Evolutionary conservation across 257 asterid genomes (phyloP).

Genomic region (Rhazya stricta): DNA sequence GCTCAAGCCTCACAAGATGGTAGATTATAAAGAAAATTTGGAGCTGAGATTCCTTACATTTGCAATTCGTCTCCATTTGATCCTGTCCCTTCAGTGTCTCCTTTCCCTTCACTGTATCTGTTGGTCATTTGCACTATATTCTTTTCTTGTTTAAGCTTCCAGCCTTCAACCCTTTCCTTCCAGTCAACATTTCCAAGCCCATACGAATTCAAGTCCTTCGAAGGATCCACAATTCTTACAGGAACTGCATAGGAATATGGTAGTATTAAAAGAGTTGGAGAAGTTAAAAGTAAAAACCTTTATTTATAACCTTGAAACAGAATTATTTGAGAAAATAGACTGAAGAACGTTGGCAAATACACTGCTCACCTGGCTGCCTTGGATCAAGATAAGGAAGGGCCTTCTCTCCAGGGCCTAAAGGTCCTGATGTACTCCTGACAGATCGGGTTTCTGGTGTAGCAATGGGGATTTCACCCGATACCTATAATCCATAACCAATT

Average conservation of each 20-base stretch:
- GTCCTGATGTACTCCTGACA: constrained; percentile 90
- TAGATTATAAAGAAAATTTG: background rate
- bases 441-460: constrained; percentile 73
- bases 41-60: constrained; percentile 51
- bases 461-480: constrained; percentile 80
- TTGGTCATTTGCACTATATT: constrained; percentile 50
- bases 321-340: background rate
- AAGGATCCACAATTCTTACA: constrained; percentile 82
- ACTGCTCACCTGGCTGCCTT: constrained; percentile 71
- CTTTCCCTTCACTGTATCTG: constrained; percentile 58
- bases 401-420: constrained; percentile 88
- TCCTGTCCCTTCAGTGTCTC: constrained; percentile 73
- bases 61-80: constrained; percentile 70
- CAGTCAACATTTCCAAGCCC: constrained; percentile 89
- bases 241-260: constrained; percentile 53
- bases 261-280: constrained; percentile 11
- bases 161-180: constrained; percentile 86
- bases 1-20: background rate
- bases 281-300: background rate
- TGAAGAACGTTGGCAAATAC: background rate
- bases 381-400: constrained; percentile 87
- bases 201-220: constrained; percentile 76
- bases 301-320: background rate
- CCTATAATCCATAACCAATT: constrained; percentile 27
- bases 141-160: constrained; percentile 72